Conservation (phyloP, 768 basidiomycete species). For the Panellus pusillus region DNA sequence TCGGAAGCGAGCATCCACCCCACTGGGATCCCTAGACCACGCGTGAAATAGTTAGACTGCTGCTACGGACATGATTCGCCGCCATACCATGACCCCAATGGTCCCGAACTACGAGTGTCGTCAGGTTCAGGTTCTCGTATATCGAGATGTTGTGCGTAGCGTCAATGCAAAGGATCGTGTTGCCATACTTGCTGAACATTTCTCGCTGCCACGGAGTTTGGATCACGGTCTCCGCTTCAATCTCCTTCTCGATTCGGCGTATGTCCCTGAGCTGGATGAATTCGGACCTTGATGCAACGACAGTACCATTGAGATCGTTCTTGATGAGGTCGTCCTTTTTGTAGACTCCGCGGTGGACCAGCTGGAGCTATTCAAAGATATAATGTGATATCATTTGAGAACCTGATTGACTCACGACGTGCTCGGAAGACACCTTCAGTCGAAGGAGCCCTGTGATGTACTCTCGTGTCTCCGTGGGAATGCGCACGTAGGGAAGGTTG, state of each 20-base stretch:
- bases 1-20: constrained; percentile 5
- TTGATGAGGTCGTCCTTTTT: not conserved
- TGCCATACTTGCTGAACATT: constrained; percentile 9
- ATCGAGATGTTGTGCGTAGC: constrained; percentile 14
- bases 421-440: not conserved
- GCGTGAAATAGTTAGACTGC: too few relatives aligned
- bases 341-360: constrained; percentile 3
- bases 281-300: not conserved
- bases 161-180: constrained; percentile 6
- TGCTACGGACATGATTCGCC: too few relatives aligned
- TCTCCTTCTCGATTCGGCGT: not conserved
- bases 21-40: not conserved
- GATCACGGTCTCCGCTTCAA: constrained; percentile 15
- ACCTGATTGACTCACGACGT: not conserved
- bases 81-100: constrained; percentile 1
- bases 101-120: not conserved
- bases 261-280: constrained; percentile 9
- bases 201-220: constrained; percentile 8
- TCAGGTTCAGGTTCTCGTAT: constrained; percentile 13
- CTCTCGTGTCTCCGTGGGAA: not conserved
- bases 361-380: not conserved
- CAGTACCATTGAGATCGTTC: not conserved
- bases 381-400: not conserved
- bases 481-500: not conserved
- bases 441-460: not conserved